Base-by-base conservation (phyloP, 2,329 filamentous ascomycete species). In the Fusarium poae region DNA sequence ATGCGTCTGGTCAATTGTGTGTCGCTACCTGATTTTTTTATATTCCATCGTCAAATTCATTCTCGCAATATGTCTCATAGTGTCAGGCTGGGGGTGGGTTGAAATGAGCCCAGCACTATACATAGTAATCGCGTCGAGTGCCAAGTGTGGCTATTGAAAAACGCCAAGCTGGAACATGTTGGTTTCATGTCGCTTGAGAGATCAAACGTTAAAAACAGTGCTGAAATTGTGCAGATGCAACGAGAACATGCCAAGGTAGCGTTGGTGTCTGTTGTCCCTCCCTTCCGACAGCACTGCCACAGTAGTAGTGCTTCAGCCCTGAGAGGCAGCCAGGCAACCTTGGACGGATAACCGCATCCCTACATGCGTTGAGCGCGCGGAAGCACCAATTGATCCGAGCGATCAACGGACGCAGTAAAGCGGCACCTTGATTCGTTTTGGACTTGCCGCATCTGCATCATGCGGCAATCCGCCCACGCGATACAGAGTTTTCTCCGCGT, bases 321-420 rank as follows among this genome's bases (percentile, higher is more conserved):
- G 57, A 42, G 57, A 55, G 50, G 48, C 57, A 66, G 10, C 32
- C 8, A 35, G 16, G 16, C n/a, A 52, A 52, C 58, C 63, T 42
- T 55, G 60, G 43, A 27, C 55, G 46, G 61, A 52, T 43, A 52
- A 59, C 49, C 29, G 42, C 55, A 62, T 59, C 34, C 46, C 52
- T 66, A 57, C 63, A 57, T 57, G 57, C 57, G 51, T 57, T 63
- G 32, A 27, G 63, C 57, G 53, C 62, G 72, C 35, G 67, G 69
- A 72, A 61, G 49, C 29, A 55, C 70, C 66, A 64, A 71, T 74
- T 57, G 68, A 62, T 46, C 62, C 70, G 64, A 70, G 60, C 70
- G 68, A 74, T 74, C 72, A 72, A 69, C 60, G 56, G 50, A 59
- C 43, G 46, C 42, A 56, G 57, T 35, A 50, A n/a, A 60, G 56